Evolutionary conservation across 1,139 yeast species (phyloP).

Genomic region (Scheffersomyces insectosa): DNA sequence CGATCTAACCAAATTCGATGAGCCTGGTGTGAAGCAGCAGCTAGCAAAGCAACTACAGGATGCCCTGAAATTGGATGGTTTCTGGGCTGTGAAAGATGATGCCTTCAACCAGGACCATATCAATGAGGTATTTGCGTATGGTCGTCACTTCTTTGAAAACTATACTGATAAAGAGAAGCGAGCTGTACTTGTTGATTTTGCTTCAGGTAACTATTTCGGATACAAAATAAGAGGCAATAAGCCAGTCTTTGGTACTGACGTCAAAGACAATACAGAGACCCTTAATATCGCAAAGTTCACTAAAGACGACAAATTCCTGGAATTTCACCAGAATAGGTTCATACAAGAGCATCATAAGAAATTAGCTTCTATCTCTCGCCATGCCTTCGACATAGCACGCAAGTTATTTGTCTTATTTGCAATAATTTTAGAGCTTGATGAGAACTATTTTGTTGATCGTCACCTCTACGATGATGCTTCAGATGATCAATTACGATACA

Average conservation of each 20-base stretch:
- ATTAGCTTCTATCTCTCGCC: slow-evolving; percentile 22
- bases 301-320: slow-evolving; percentile 18
- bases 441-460: slow-evolving; percentile 28
- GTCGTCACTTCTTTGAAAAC: slow-evolving; percentile 28
- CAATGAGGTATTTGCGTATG: slow-evolving; percentile 27
- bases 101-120: slow-evolving; percentile 29
- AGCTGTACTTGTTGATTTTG: slow-evolving; percentile 26
- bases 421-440: slow-evolving; percentile 31
- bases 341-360: slow-evolving; percentile 21
- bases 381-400: slow-evolving; percentile 23
- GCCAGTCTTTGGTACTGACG: slow-evolving; percentile 27
- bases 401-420: slow-evolving; percentile 32
- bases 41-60: slow-evolving; percentile 26
- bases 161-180: slow-evolving; percentile 27
- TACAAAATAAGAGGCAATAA: slow-evolving; percentile 28
- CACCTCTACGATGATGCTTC: slow-evolving; percentile 32
- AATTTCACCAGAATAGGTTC: slow-evolving; percentile 24
- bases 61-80: slow-evolving; percentile 32
- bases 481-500: slow-evolving; percentile 34
- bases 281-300: slow-evolving; percentile 37
- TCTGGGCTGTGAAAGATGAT: slow-evolving; percentile 30
- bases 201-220: slow-evolving; percentile 33
- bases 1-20: slow-evolving; percentile 28
- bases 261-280: slow-evolving; percentile 31
- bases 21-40: slow-evolving; percentile 25